phyloP scores from a whole-genome alignment of 768 basidiomycete genomes.

The Pleurotus tuoliensis region DNA sequence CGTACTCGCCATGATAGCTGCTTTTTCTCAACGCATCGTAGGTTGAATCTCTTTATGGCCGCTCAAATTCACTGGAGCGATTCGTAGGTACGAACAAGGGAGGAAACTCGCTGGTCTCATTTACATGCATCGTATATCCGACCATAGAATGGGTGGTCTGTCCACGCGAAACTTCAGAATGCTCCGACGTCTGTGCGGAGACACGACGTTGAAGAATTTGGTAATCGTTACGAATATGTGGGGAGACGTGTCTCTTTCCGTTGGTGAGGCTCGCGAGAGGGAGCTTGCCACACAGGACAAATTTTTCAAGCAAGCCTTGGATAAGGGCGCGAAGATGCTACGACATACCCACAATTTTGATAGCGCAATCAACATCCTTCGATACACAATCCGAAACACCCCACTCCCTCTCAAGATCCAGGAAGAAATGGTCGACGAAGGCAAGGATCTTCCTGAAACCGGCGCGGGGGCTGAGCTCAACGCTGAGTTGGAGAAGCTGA shows the following conservation, averaged over 20 bases:
- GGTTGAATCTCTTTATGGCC: not conserved
- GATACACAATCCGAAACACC: slow-evolving; percentile 32
- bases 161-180: slow-evolving; percentile 37
- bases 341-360: not conserved
- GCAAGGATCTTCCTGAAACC: slow-evolving; percentile 45
- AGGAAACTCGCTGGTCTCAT: slow-evolving; percentile 33
- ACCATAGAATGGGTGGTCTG: slow-evolving; percentile 31
- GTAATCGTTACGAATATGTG: slow-evolving; percentile 44
- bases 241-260: slow-evolving; percentile 27
- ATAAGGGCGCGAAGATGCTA: not conserved
- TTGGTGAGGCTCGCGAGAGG: slow-evolving; percentile 17
- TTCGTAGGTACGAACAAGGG: slow-evolving; percentile 10
- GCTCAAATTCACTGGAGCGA: not conserved
- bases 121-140: slow-evolving; percentile 38
- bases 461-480: slow-evolving; percentile 51
- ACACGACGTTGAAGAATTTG: slow-evolving; percentile 34
- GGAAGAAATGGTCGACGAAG: slow-evolving; percentile 48
- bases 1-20: slow-evolving; percentile 45
- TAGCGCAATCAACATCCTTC: not conserved
- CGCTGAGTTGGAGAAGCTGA: slow-evolving; percentile 44
- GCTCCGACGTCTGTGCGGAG: slow-evolving; percentile 42
- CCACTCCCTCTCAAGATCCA: slow-evolving; percentile 50
- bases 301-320: slow-evolving; percentile 4
- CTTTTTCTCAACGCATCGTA: slow-evolving; percentile 27
- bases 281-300: not conserved